phyloP scores from a whole-genome alignment of 164 flowering plant genomes.

The Stephania yunnanensis region DNA sequence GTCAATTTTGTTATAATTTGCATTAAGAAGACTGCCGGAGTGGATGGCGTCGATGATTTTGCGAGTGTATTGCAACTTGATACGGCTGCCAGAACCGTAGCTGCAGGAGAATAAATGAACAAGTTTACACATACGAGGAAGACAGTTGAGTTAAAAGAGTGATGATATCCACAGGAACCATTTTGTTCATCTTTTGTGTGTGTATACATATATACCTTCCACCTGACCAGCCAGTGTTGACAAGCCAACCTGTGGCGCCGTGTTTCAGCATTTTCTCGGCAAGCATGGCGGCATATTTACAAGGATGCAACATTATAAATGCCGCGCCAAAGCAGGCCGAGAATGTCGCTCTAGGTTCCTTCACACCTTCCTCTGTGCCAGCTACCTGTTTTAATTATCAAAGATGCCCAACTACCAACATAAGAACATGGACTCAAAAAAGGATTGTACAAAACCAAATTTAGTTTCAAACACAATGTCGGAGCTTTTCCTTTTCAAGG shows the following conservation, averaged over 20 bases:
- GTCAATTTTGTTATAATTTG: constrained; percentile 54
- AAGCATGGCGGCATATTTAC: constrained; percentile 94
- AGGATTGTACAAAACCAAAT: not conserved
- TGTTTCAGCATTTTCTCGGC: constrained; percentile 95
- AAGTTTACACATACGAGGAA: not conserved
- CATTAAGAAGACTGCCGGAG: constrained; percentile 73
- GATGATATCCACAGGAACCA: not conserved
- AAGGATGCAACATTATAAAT: constrained; percentile 97
- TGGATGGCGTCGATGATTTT: constrained; percentile 94
- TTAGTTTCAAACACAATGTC: no score
- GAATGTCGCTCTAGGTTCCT: constrained; percentile 92
- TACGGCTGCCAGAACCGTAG: constrained; percentile 82
- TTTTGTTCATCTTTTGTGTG: not conserved
- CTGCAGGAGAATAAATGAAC: constrained; percentile 30
- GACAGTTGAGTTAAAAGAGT: not conserved
- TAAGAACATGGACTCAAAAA: not conserved
- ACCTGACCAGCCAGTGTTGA: constrained; percentile 99
- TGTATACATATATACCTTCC: constrained; percentile 61
- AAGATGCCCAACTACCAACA: not conserved
- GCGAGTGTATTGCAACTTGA: constrained; percentile 75
- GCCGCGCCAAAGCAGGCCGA: constrained; percentile 99
- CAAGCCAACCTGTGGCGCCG: constrained; percentile 99
- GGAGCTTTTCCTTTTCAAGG: not conserved
- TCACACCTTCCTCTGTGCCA: constrained; percentile 93
- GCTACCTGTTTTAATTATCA: constrained; percentile 61